Evolutionary conservation across 805 yeast genomes (phyloP).

Genomic region (Cyberlindnera maclurae): DNA sequence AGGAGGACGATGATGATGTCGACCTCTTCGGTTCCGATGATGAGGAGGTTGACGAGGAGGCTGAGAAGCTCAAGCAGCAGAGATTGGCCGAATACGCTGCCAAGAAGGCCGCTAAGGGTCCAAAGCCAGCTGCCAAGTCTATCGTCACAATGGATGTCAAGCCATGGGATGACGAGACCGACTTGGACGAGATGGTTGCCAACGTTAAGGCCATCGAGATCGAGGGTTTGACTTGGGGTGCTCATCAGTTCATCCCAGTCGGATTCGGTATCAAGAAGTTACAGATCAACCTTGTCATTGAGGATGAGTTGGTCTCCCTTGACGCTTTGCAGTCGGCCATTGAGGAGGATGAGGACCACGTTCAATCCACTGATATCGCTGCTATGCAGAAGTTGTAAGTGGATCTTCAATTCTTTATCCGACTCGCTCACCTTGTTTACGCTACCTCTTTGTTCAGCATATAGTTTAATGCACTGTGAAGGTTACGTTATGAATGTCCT

Average conservation of each 20-base stretch:
- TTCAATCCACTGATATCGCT: constrained; percentile 97
- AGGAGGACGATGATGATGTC: constrained; percentile 82
- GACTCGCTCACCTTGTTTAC: constrained; percentile 6
- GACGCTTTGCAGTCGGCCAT: constrained; percentile 75
- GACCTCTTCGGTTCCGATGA: constrained; percentile 88
- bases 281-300: constrained; percentile 96
- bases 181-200: constrained; percentile 80
- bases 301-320: constrained; percentile 91
- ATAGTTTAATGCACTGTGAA: constrained; percentile 11
- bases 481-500: constrained; percentile 5
- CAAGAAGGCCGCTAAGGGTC: constrained; percentile 94
- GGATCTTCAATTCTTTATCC: constrained; percentile 5
- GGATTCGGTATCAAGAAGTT: constrained; percentile 99
- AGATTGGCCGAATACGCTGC: constrained; percentile 98
- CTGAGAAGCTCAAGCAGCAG: constrained; percentile 95
- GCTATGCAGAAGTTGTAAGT: constrained; percentile 95
- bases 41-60: constrained; percentile 94
- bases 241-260: constrained; percentile 88
- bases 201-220: constrained; percentile 76
- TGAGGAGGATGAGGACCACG: constrained; percentile 96
- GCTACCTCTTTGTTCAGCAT: not conserved
- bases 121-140: constrained; percentile 98
- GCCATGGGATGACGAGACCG: constrained; percentile 99
- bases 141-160: constrained; percentile 94
- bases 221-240: constrained; percentile 99